Percentiles rank a stretch among this genome's conserved stretches.
phyloP scores from a whole-genome alignment of 306 rosid species.

The Neltuma alba region DNA sequence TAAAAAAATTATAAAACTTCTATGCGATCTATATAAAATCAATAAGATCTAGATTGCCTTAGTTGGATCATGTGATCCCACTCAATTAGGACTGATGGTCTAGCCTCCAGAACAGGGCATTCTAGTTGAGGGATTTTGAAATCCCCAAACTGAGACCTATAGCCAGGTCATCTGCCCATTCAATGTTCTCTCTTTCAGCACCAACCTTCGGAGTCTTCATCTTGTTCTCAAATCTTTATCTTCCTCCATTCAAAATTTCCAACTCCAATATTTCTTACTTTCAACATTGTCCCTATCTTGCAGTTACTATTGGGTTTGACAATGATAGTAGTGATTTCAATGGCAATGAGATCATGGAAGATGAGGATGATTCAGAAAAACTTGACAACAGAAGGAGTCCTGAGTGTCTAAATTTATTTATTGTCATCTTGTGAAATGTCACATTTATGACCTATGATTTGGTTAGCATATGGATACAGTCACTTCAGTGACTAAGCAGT shows the following conservation, averaged over 20 bases:
- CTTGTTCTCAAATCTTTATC: neutral
- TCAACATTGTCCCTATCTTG: neutral
- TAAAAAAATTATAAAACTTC: neutral
- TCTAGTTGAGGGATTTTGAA: neutral
- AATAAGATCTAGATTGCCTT: neutral
- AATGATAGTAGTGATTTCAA: neutral
- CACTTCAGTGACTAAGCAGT: neutral
- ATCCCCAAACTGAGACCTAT: neutral
- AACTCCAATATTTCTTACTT: neutral
- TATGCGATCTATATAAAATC: neutral
- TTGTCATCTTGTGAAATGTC: neutral
- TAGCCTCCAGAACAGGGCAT: neutral
- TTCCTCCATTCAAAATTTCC: neutral
- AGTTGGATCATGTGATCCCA: neutral
- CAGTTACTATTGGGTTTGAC: neutral
- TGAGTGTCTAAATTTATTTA: neutral
- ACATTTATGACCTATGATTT: neutral
- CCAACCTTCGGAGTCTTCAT: neutral
- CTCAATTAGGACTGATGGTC: neutral
- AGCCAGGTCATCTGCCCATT: neutral
- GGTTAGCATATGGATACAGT: neutral
- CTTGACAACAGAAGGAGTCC: neutral
- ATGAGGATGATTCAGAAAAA: neutral
- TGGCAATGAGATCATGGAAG: neutral
- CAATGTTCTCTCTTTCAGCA: neutral